phyloP scores from a whole-genome alignment of 441 rosid genomes.

The Jatropha multifida region DNA sequence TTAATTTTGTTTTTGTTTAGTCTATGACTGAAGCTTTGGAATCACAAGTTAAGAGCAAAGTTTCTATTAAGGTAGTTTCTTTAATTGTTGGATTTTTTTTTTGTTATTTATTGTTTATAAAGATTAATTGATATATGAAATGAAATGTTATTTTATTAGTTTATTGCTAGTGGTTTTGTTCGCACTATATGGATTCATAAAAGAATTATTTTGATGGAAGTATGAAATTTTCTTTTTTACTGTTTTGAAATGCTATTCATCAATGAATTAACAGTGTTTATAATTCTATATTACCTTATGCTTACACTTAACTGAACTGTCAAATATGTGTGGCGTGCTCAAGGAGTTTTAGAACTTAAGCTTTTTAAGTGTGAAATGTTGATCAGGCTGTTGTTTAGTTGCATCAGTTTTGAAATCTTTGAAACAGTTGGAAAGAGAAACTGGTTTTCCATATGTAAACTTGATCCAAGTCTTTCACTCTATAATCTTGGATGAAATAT shows the following conservation, averaged over 20 bases:
- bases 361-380: neutral
- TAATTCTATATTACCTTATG: neutral
- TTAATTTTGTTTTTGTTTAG: slow-evolving; percentile 35
- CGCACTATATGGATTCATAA: neutral
- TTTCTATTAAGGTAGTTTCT: slow-evolving; percentile 65
- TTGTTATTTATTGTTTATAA: neutral
- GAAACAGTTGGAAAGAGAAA: neutral
- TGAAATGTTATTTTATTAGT: neutral
- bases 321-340: neutral
- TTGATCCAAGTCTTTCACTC: neutral
- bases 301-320: neutral
- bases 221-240: neutral
- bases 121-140: neutral
- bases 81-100: neutral
- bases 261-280: neutral
- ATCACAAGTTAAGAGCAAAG: slow-evolving; percentile 89
- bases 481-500: neutral
- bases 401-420: neutral
- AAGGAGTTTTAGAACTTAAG: neutral
- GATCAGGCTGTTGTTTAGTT: neutral
- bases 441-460: neutral
- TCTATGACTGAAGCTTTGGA: slow-evolving; percentile 94
- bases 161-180: neutral
- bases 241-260: neutral
- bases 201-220: too few species aligned